Evolutionary conservation across 805 yeast species (phyloP).

Genomic region (Spathaspora girioi): DNA sequence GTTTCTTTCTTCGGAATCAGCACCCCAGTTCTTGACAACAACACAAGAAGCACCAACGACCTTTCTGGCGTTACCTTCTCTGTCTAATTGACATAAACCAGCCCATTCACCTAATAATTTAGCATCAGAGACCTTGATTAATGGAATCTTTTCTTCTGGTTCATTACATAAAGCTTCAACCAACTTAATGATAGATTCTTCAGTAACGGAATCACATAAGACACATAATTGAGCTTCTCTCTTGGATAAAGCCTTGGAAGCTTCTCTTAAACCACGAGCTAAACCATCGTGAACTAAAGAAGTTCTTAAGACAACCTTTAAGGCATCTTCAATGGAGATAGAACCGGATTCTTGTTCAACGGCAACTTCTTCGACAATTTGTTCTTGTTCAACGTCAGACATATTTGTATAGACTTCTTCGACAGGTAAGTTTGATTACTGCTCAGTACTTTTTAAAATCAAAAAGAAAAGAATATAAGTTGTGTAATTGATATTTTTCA

Average conservation of each 20-base stretch:
- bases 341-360: constrained; percentile 86
- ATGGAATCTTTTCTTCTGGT: constrained; percentile 93
- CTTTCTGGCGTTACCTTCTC: constrained; percentile 99
- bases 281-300: constrained; percentile 98
- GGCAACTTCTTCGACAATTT: constrained; percentile 76
- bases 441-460: constrained; percentile 50
- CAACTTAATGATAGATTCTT: constrained; percentile 92
- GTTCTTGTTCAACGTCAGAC: constrained; percentile 95
- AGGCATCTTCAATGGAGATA: constrained; percentile 96
- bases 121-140: constrained; percentile 99
- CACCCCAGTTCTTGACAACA: constrained; percentile 99
- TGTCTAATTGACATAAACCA: constrained; percentile 98
- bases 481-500: background rate
- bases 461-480: constrained; percentile 5
- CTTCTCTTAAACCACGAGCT: constrained; percentile 99
- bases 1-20: constrained; percentile 95
- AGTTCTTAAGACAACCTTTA: constrained; percentile 96
- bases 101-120: constrained; percentile 99
- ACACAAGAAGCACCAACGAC: constrained; percentile 99
- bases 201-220: constrained; percentile 97
- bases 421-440: constrained; percentile 46
- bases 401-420: constrained; percentile 67
- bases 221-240: constrained; percentile 98
- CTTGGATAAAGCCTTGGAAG: constrained; percentile 96
- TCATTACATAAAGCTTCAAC: constrained; percentile 99